Evolutionary conservation across 768 basidiomycete species (phyloP).

Genomic region (Pulveroboletus sp.): DNA sequence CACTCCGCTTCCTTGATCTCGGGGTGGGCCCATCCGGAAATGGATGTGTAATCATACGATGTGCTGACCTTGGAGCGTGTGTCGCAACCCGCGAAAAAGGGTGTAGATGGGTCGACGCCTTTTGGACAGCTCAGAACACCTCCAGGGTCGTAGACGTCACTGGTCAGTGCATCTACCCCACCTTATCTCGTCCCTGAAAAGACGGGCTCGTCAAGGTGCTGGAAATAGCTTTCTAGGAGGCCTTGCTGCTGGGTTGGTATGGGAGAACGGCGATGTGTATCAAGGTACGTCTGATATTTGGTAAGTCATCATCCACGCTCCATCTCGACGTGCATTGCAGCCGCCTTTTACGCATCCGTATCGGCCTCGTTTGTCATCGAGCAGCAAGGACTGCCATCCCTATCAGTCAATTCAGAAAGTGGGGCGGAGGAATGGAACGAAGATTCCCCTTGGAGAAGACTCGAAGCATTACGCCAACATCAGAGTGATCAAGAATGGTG

Average conservation of each 20-base stretch:
- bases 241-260: slow-evolving; percentile 63
- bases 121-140: slow-evolving; percentile 48
- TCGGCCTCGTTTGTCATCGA: slow-evolving; percentile 83
- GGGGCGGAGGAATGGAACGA: slow-evolving; percentile 58
- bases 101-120: slow-evolving; percentile 68
- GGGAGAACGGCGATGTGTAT: slow-evolving; percentile 53
- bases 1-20: slow-evolving; percentile 53
- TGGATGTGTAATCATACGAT: slow-evolving; percentile 69
- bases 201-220: slow-evolving; percentile 50
- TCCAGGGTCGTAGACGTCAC: slow-evolving; percentile 75
- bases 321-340: slow-evolving; percentile 35
- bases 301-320: not conserved
- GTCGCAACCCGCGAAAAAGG: slow-evolving; percentile 41
- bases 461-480: slow-evolving; percentile 47
- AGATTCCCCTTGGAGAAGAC: slow-evolving; percentile 56
- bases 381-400: slow-evolving; percentile 66
- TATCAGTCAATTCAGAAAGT: slow-evolving; percentile 32
- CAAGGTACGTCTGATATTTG: slow-evolving; percentile 46
- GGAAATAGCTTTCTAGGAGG: slow-evolving; percentile 89
- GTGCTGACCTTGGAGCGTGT: slow-evolving; percentile 70
- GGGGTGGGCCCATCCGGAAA: slow-evolving; percentile 46
- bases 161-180: slow-evolving; percentile 38
- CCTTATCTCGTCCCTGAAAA: slow-evolving; percentile 1
- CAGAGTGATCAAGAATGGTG: slow-evolving; percentile 31
- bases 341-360: slow-evolving; percentile 68